A percentile compares a stretch with the other conserved stretches of the same genome.
These are phyloP conservation scores for Saururus chinensis DNA, from an alignment of 164 flowering plant species.

Conservation along the genomic window DNA sequence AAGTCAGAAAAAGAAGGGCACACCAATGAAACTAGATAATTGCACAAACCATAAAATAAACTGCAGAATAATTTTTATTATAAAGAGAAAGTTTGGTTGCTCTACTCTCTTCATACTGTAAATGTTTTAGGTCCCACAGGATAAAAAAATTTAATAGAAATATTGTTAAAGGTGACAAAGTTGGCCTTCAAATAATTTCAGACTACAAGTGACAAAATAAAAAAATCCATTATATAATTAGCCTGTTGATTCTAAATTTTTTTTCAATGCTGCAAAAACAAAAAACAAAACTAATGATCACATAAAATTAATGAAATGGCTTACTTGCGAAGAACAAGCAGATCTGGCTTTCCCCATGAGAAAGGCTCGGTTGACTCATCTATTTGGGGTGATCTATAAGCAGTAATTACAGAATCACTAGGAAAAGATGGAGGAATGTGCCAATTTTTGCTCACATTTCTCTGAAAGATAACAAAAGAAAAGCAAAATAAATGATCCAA, in stretches of 20 bases:
- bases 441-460: slow-evolving; percentile 99
- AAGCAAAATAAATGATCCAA: not conserved
- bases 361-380: slow-evolving; percentile 87
- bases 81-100: no score
- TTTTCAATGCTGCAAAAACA: no score
- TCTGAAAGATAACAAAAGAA: slow-evolving; percentile 28
- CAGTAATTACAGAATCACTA: slow-evolving; percentile 66
- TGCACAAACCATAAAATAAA: not conserved
- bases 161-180: no score
- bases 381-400: slow-evolving; percentile 75
- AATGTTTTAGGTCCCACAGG: no score
- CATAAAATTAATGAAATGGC: slow-evolving; percentile 7
- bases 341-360: slow-evolving; percentile 90
- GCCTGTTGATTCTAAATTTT: no score
- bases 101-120: no score
- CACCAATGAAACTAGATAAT: not conserved
- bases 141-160: no score
- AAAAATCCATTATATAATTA: no score
- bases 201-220: no score
- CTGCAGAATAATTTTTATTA: no score
- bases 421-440: slow-evolving; percentile 88
- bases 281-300: not conserved
- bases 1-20: not conserved
- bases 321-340: slow-evolving; percentile 78
- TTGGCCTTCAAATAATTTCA: no score